phyloP scores from a whole-genome alignment of 257 asterid genomes.

The Capsicum rhomboideum region DNA sequence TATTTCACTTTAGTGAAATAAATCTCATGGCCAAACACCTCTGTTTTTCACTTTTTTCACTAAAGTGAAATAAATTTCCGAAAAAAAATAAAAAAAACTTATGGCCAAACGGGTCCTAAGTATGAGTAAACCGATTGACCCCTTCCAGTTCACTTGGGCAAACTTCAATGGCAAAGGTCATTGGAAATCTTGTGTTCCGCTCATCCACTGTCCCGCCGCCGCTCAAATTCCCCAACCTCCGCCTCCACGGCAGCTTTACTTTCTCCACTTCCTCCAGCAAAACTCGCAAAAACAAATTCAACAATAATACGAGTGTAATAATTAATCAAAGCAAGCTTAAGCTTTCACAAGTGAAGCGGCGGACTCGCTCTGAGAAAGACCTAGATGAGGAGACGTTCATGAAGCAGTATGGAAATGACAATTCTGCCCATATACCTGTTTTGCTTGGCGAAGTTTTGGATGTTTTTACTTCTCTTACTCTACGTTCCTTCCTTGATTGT shows the following conservation, averaged over 20 bases:
- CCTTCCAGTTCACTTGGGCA: too few species aligned
- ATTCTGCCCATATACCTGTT: slow-evolving; percentile 71
- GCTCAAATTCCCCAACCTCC: background rate
- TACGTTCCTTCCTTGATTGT: slow-evolving; percentile 81
- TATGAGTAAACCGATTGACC: too few species aligned
- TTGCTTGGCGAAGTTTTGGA: slow-evolving; percentile 85
- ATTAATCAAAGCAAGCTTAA: slow-evolving; percentile 22
- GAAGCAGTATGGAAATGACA: slow-evolving; percentile 45
- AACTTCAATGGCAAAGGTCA: background rate
- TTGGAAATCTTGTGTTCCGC: background rate
- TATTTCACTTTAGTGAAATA: too few species aligned
- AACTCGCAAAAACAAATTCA: slow-evolving; percentile 12
- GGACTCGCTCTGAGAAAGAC: slow-evolving; percentile 81
- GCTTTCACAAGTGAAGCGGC: slow-evolving; percentile 48
- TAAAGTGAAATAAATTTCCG: too few species aligned
- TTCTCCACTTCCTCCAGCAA: slow-evolving; percentile 13
- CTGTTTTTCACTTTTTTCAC: too few species aligned
- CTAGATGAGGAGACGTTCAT: slow-evolving; percentile 56
- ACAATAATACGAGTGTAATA: slow-evolving; percentile 15
- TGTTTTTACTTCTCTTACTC: slow-evolving; percentile 48
- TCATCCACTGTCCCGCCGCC: slow-evolving; percentile 2
- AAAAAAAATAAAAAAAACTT: too few species aligned
- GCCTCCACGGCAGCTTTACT: background rate
- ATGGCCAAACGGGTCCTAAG: too few species aligned
- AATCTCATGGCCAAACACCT: too few species aligned